Base-by-base conservation (phyloP, 768 basidiomycete genomes). In the Psilocybe azurescens region DNA sequence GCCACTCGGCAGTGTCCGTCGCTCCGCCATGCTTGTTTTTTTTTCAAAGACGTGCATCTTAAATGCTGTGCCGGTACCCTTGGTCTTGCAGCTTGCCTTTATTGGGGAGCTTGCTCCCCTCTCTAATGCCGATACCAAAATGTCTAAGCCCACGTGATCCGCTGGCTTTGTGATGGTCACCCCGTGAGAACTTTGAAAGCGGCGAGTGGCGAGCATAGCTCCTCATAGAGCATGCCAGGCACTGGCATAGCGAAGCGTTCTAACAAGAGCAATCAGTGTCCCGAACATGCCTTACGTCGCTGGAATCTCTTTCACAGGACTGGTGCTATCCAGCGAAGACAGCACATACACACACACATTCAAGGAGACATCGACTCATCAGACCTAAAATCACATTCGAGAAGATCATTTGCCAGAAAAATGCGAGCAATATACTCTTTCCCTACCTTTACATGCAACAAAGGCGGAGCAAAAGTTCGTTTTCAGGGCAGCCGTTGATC, bases 221-320 rank as follows among this genome's bases (percentile, higher is more conserved):
- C n/a, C n/a, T n/a, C n/a, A n/a, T n/a, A n/a, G n/a, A n/a, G n/a
- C n/a, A n/a, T n/a, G n/a, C n/a, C n/a, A n/a, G n/a, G n/a, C n/a
- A n/a, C n/a, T n/a, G n/a, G n/a, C n/a, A n/a, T n/a, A n/a, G n/a
- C n/a, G n/a, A n/a, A n/a, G n/a, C n/a, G n/a, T n/a, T n/a, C n/a
- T 20, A 20, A 44, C 13, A 7, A 36, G 3, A 36, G 5, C 13
- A 5, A 7, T 5, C 41, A 44, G 8, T 44, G 5, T 13, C 41
- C 5, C 41, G 32, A 62, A 32, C n/a, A 65, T 65, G 60, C 55
- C 51, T 29, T 61, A 58, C 39, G 64, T 59, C 29, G 64, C 60
- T 20, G 64, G 64, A 46, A 54, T 65, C 11, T 65, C 60, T 33
- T 38, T 65, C 11, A 41, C 38, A 3, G 50, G 53, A 18, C 56